Conservation (phyloP, 2,329 filamentous ascomycete species). For the Madurella fahalii region DNA sequence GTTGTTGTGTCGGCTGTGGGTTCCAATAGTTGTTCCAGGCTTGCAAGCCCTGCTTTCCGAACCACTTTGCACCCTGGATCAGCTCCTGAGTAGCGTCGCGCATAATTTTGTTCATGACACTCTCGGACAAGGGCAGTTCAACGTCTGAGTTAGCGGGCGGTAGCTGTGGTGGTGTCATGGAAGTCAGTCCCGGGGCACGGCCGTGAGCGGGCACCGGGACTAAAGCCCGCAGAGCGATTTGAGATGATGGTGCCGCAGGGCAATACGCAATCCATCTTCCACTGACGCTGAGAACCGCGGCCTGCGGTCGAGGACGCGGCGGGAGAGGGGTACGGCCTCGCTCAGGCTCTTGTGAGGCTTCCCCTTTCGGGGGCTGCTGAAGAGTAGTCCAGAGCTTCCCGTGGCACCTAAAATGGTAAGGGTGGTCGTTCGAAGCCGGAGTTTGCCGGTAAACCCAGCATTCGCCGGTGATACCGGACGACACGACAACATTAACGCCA, state of each 20-base stretch:
- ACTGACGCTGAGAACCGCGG: slow-evolving; percentile 64
- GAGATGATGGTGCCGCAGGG: slow-evolving; percentile 66
- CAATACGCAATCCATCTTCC: slow-evolving; percentile 76
- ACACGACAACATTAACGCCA: slow-evolving; percentile 65
- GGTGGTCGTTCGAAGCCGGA: slow-evolving; percentile 39
- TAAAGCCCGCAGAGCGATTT: slow-evolving; percentile 65
- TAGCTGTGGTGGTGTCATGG: slow-evolving; percentile 64
- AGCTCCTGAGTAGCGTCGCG: slow-evolving; percentile 75
- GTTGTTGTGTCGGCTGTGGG: slow-evolving; percentile 41
- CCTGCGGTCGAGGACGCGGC: slow-evolving; percentile 45
- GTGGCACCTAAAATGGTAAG: slow-evolving; percentile 58
- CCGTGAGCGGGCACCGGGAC: slow-evolving; percentile 53
- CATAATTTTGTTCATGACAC: slow-evolving; percentile 71
- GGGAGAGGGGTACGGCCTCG: slow-evolving; percentile 36
- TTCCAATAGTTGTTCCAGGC: slow-evolving; percentile 82
- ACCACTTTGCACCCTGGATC: slow-evolving; percentile 70
- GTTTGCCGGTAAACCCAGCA: slow-evolving; percentile 69
- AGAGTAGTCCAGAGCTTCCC: slow-evolving; percentile 91
- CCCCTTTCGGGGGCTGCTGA: slow-evolving; percentile 55
- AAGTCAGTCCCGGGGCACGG: slow-evolving; percentile 53
- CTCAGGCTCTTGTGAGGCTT: slow-evolving; percentile 45
- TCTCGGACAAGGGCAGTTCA: slow-evolving; percentile 68
- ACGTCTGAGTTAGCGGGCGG: slow-evolving; percentile 63
- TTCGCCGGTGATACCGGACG: slow-evolving; percentile 81
- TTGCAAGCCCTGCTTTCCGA: slow-evolving; percentile 71